These are phyloP conservation scores for Gloeophyllum trabeum DNA, from an alignment of 768 basidiomycete species.

Conservation along the genomic window DNA sequence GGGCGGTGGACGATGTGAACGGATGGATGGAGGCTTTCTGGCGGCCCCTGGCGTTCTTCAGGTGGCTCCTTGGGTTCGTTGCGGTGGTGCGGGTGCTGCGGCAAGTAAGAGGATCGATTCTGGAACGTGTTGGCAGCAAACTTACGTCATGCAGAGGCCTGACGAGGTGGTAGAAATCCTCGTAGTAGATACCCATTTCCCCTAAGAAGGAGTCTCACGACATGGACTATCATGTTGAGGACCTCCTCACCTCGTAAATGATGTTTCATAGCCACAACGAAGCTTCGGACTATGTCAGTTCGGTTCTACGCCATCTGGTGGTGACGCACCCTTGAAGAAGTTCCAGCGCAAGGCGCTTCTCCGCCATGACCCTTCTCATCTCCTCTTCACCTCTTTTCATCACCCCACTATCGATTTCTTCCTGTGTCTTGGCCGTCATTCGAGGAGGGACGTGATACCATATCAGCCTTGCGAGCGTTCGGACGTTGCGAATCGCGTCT, in stretches of 20 bases:
- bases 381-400: conserved; percentile 28
- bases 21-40: too few relatives aligned
- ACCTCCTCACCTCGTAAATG: conserved; percentile 36
- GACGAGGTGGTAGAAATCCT: conserved; percentile 48
- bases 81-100: conserved; percentile 6
- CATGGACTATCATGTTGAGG: neutral
- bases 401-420: conserved; percentile 22
- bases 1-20: too few relatives aligned
- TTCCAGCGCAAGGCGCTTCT: conserved; percentile 50
- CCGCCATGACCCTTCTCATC: conserved; percentile 39
- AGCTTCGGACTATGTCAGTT: neutral
- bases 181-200: conserved; percentile 49
- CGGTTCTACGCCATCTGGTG: neutral
- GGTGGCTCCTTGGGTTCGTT: neutral
- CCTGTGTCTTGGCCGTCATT: conserved; percentile 25
- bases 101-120: neutral
- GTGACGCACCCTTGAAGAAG: conserved; percentile 40
- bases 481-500: conserved; percentile 38
- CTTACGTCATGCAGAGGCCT: conserved; percentile 44
- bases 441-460: conserved; percentile 54
- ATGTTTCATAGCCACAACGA: conserved; percentile 41
- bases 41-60: too few relatives aligned
- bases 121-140: conserved; percentile 1
- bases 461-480: conserved; percentile 39
- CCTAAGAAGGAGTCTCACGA: conserved; percentile 18